Percentiles rank a stretch among this genome's conserved stretches.
Conservation (phyloP, 345 rosid species). For the Trapa bicornis region DNA sequence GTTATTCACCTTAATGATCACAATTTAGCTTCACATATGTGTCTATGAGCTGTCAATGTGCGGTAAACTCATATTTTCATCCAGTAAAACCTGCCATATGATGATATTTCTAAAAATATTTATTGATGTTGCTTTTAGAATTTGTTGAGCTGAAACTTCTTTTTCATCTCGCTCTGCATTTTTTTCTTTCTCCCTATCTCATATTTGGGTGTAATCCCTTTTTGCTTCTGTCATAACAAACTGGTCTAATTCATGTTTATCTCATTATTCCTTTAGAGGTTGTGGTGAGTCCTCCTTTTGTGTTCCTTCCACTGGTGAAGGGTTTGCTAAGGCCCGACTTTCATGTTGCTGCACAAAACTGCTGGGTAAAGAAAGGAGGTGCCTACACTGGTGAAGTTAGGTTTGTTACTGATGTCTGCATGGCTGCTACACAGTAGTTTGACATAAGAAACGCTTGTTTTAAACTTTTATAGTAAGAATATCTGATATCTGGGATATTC, state of each 20-base stretch:
- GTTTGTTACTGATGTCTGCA: constrained; percentile 16
- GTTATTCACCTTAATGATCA: neutral
- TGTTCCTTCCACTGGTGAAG: constrained; percentile 68
- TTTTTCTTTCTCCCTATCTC: neutral
- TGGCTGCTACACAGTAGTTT: neutral
- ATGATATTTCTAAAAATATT: neutral
- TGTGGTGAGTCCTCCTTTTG: constrained; percentile 77
- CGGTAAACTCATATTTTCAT: neutral
- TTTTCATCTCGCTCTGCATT: neutral
- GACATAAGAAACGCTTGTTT: neutral
- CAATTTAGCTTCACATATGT: neutral
- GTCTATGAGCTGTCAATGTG: neutral
- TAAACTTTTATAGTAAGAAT: neutral
- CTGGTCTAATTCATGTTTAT: neutral
- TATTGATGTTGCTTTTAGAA: neutral
- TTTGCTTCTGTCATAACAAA: neutral
- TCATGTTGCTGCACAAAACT: constrained; percentile 84
- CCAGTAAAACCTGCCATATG: neutral
- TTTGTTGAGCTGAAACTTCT: neutral
- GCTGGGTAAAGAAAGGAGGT: constrained; percentile 94
- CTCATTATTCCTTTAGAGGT: constrained; percentile 39
- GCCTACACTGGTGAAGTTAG: constrained; percentile 95
- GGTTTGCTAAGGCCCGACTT: constrained; percentile 51
- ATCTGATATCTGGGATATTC: neutral
- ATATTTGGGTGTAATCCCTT: neutral